These are phyloP conservation scores for Vitis rupestris DNA, from an alignment of 164 flowering plant species.

Conservation along the genomic window DNA sequence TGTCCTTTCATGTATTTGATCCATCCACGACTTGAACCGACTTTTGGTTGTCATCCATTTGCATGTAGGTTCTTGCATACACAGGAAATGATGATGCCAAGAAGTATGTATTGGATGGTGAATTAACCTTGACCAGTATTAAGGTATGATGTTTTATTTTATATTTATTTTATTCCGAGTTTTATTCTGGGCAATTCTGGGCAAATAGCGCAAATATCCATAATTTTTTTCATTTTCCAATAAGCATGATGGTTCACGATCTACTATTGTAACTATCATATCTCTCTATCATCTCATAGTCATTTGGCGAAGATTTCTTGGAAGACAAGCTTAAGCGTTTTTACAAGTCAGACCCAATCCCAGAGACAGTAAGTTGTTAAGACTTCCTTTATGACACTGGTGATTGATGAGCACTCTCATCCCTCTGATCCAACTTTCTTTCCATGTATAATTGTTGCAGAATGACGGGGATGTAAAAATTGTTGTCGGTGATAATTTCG, in stretches of 20 bases:
- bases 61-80: conserved; percentile 66
- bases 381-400: background rate
- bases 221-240: background rate
- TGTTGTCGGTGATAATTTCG: conserved; percentile 89
- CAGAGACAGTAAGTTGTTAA: conserved; percentile 62
- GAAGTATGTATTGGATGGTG: conserved; percentile 64
- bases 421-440: background rate
- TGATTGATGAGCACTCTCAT: background rate
- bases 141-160: conserved; percentile 47
- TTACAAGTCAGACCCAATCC: conserved; percentile 92
- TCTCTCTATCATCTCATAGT: conserved; percentile 32
- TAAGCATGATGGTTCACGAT: background rate
- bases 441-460: conserved; percentile 31
- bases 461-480: conserved; percentile 89
- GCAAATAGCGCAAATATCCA: background rate
- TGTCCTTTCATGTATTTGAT: background rate
- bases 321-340: conserved; percentile 89
- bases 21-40: background rate
- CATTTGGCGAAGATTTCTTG: conserved; percentile 70
- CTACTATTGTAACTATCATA: background rate
- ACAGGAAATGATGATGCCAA: conserved; percentile 70
- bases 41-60: conserved; percentile 2
- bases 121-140: conserved; percentile 55
- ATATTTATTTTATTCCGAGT: background rate
- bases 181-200: background rate